A percentile compares a stretch with the other conserved stretches of the same genome.
These are phyloP conservation scores for Coprinellus micaceus DNA, from an alignment of 768 basidiomycete genomes.

Conservation along the genomic window DNA sequence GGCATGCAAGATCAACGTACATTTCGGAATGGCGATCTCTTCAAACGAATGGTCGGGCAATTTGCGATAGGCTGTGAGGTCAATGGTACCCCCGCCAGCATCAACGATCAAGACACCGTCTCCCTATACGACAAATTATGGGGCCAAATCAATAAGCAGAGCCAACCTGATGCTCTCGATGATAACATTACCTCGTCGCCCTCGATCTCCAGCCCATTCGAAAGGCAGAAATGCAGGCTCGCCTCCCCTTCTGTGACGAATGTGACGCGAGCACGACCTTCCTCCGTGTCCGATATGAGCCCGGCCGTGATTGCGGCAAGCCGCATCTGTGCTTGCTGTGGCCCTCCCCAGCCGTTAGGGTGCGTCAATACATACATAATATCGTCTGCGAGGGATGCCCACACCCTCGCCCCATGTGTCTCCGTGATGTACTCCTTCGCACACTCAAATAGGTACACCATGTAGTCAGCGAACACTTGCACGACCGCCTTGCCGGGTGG, in stretches of 20 bases:
- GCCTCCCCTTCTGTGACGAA: constrained; percentile 61
- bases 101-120: constrained; percentile 52
- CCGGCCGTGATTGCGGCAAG: constrained; percentile 47
- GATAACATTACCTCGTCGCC: constrained; percentile 36
- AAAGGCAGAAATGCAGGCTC: constrained; percentile 48
- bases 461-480: constrained; percentile 45
- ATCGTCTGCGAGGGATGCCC: constrained; percentile 37
- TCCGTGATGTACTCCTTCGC: constrained; percentile 43
- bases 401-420: constrained; percentile 40
- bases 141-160: neutral
- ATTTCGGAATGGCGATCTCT: constrained; percentile 41
- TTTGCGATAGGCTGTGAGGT: constrained; percentile 42
- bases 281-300: constrained; percentile 36
- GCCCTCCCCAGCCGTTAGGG: constrained; percentile 60
- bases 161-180: constrained; percentile 29
- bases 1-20: constrained; percentile 17
- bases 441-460: constrained; percentile 43
- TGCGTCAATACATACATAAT: constrained; percentile 52
- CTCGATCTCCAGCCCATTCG: constrained; percentile 51
- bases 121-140: constrained; percentile 21
- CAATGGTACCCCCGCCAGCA: constrained; percentile 60
- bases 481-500: constrained; percentile 37
- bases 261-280: constrained; percentile 37
- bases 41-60: constrained; percentile 18
- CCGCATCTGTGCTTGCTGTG: constrained; percentile 52